Evolutionary conservation across 305 asterid species (phyloP).

Genomic region (Plantago rigida): DNA sequence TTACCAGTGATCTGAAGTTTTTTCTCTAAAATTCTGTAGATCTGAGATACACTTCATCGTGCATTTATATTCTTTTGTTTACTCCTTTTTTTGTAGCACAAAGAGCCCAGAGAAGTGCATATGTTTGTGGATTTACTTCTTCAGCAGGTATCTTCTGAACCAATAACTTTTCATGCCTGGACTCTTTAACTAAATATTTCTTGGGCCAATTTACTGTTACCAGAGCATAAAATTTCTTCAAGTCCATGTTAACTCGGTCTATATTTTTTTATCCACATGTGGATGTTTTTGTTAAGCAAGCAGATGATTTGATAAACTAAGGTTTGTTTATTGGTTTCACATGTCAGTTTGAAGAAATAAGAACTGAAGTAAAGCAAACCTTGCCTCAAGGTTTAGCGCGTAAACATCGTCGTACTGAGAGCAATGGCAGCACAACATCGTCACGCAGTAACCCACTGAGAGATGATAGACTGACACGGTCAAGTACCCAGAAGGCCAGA

Average conservation of each 20-base stretch:
- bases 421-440: constrained; percentile 87
- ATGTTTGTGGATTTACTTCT: constrained; percentile 90
- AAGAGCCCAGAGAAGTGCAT: constrained; percentile 98
- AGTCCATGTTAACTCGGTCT: constrained; percentile 6
- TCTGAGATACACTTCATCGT: constrained; percentile 9
- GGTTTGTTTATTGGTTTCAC: constrained; percentile 24
- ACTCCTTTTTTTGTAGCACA: constrained; percentile 43
- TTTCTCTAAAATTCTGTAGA: constrained; percentile 20
- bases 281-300: constrained; percentile 2
- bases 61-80: constrained; percentile 16
- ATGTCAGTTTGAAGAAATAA: constrained; percentile 50
- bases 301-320: constrained; percentile 12
- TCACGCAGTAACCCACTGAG: constrained; percentile 86
- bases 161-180: not conserved
- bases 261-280: not conserved
- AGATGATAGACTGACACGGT: constrained; percentile 57
- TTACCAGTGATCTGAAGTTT: constrained; percentile 1
- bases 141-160: constrained; percentile 51
- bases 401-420: constrained; percentile 72
- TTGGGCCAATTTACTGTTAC: constrained; percentile 1
- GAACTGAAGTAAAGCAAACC: constrained; percentile 59
- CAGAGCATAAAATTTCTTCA: constrained; percentile 11
- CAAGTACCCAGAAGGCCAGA: constrained; percentile 77
- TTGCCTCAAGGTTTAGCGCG: constrained; percentile 62
- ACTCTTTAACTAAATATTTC: constrained; percentile 1